Conservation (phyloP, 345 rosid genomes). For the Salix brachista region DNA sequence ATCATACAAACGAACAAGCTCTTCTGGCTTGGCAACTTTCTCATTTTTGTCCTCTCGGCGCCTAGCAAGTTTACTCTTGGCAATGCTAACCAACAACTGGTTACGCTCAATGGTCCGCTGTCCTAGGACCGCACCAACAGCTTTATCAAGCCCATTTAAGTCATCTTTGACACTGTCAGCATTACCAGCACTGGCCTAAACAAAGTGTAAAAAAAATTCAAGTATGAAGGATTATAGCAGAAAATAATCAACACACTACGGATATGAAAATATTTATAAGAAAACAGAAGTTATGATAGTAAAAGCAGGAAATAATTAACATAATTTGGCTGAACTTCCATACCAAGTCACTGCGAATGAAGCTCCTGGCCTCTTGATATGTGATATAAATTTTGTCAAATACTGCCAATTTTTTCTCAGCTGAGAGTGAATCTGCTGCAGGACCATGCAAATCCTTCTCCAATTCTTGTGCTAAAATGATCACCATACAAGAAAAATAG, state of each 20-base stretch:
- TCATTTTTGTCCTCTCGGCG: conserved; percentile 88
- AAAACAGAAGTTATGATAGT: not conserved
- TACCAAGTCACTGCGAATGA: conserved; percentile 92
- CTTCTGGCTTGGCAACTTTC: conserved; percentile 88
- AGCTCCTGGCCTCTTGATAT: conserved; percentile 90
- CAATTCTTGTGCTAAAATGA: conserved; percentile 84
- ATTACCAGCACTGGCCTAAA: conserved; percentile 88
- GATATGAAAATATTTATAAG: not conserved
- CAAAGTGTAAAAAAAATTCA: conserved; percentile 19
- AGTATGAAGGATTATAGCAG: not conserved
- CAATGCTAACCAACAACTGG: conserved; percentile 79
- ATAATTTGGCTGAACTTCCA: conserved; percentile 8
- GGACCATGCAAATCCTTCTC: conserved; percentile 92
- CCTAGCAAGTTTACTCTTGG: conserved; percentile 76
- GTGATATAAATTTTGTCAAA: conserved; percentile 89
- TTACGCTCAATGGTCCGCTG: conserved; percentile 91
- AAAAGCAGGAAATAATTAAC: not conserved
- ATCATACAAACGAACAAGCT: conserved; percentile 92
- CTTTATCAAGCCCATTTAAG: conserved; percentile 92
- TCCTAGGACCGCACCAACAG: conserved; percentile 86
- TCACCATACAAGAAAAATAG: conserved; percentile 3
- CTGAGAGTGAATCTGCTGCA: conserved; percentile 57
- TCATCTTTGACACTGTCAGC: conserved; percentile 90
- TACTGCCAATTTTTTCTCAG: conserved; percentile 70
- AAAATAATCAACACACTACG: conserved; percentile 3